Evolutionary conservation across 768 basidiomycete species (phyloP).

Genomic region (Mycena galericulata): DNA sequence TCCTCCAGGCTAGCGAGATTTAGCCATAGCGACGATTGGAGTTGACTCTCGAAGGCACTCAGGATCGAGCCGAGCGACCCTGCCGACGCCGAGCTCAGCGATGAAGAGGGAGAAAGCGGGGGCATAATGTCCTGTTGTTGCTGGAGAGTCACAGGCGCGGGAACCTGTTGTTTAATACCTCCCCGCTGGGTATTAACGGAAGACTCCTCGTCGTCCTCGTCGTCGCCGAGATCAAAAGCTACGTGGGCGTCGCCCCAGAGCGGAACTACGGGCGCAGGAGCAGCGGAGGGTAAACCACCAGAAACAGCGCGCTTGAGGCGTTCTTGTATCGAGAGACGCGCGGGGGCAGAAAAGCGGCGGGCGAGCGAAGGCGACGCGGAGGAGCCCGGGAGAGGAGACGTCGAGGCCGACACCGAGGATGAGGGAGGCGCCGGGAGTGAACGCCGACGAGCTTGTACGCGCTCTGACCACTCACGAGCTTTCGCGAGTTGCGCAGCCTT

Average conservation of each 20-base stretch:
- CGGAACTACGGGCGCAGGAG: neutral
- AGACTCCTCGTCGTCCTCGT: neutral
- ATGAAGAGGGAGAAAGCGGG: neutral
- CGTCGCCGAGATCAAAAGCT: neutral
- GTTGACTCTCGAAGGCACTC: neutral
- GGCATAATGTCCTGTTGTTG: neutral
- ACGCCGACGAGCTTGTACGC: neutral
- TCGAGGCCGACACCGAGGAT: neutral
- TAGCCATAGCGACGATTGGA: neutral
- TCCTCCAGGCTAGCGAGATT: neutral
- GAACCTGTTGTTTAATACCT: too few relatives aligned
- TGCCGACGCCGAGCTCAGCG: neutral
- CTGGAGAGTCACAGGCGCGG: neutral
- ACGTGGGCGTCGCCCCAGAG: conserved; percentile 24
- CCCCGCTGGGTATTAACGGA: too few relatives aligned
- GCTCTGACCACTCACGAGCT: neutral
- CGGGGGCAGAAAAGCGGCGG: neutral
- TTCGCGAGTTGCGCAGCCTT: neutral
- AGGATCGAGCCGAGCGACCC: neutral
- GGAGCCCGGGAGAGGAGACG: neutral
- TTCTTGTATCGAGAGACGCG: neutral
- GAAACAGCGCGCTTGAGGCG: conserved; percentile 7
- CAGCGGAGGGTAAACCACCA: neutral
- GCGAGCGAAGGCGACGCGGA: neutral
- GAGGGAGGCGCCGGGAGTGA: neutral